Evolutionary conservation across 2,329 filamentous ascomycete genomes (phyloP), one percentile per base, ranked within the genome.

Genomic region (Clonostachys solani): DNA sequence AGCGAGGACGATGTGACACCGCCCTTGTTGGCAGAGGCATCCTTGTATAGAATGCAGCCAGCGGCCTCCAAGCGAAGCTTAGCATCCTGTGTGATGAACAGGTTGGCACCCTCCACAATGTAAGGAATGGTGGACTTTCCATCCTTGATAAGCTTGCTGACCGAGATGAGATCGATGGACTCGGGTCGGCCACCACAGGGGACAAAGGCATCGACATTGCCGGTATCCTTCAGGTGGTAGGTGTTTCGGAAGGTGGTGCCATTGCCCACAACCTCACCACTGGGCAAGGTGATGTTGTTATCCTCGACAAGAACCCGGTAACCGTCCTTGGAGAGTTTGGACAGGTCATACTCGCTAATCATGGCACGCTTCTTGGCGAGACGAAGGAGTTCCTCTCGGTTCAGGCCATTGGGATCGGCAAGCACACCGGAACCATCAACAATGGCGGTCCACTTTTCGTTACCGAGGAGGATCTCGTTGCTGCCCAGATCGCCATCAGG

Each of bases 21-120:
- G 54, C 94, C 94, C 78, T 99, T 99, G 81, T 99, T 99, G 48
- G 92, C 92, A 36, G 90, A 96, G 6, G 94, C 94, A 67, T 99
- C 94, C 74, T 99, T 99, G 84, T 91, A 96, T 38, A 99, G 71
- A 58, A 97, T 83, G 62, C 90, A 95, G 50, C 94, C 94, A n/a
- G 92, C 92, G 58, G 90, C 86, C 72, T 99, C 94, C 13, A 99
- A 83, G 19, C 91, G 88, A 47, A 97, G 80, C 75, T 97, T 97
- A 58, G 92, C 92, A 60, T 99, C 94, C 69, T 99, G 94, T 1
- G 94, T 96, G 71, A 99, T 95, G 80, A 99, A 99, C 47, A 99
- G 77, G 67, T 97, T 99, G 68, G 94, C 94, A 46, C 94, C 94
- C 71, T 99, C 94, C 41, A 99, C 92, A 46, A 99, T 94, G 72